phyloP scores from a whole-genome alignment of 2,329 filamentous ascomycete species.

The Sporothrix protearum region DNA sequence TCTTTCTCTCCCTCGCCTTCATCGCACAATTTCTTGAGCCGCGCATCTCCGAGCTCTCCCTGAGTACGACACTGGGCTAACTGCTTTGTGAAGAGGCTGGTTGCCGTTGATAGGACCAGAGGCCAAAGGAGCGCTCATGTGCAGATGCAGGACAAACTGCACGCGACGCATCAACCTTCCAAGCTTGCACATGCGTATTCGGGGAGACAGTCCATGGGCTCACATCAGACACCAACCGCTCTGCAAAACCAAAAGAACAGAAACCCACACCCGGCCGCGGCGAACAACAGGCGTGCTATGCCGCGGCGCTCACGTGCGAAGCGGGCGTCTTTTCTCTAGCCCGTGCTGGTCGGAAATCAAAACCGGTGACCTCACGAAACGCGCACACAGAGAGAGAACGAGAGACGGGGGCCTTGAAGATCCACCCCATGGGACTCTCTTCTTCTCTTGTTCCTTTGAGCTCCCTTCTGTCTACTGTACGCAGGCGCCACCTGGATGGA shows the following conservation, averaged over 20 bases:
- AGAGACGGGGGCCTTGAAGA: not conserved
- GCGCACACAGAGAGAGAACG: not conserved
- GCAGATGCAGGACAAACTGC: not conserved
- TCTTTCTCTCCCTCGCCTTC: not conserved
- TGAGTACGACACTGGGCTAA: not conserved
- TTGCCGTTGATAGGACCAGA: not conserved
- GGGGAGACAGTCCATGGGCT: not conserved
- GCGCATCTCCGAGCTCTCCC: slow-evolving; percentile 14
- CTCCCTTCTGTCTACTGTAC: not conserved
- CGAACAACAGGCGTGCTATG: not conserved
- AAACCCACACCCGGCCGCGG: not conserved
- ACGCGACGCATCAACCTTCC: not conserved
- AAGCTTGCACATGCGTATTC: not conserved
- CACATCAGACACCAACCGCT: not conserved
- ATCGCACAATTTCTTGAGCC: not conserved
- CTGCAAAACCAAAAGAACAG: not conserved
- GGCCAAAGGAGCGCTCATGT: not conserved
- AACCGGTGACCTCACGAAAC: slow-evolving; percentile 10
- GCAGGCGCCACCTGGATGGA: not conserved
- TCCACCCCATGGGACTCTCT: not conserved
- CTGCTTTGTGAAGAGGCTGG: too few relatives aligned
- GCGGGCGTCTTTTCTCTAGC: not conserved
- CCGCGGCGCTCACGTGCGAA: slow-evolving; percentile 13
- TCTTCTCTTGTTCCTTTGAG: not conserved
- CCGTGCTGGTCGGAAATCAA: slow-evolving; percentile 12